These are phyloP conservation scores for Candida glucosophila DNA, from an alignment of 1,139 yeast genomes.

Conservation along the genomic window DNA sequence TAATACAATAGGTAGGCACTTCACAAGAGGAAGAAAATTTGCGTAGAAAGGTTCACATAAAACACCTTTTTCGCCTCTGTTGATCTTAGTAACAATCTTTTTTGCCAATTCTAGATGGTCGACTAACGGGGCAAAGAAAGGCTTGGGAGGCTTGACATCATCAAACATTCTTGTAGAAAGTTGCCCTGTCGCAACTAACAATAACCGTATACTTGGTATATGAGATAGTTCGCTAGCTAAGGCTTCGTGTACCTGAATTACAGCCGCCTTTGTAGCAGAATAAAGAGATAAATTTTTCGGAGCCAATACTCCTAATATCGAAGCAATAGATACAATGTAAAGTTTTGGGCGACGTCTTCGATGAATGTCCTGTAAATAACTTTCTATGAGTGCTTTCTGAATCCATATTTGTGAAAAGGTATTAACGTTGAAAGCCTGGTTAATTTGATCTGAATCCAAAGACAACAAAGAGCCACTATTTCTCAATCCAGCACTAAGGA, in stretches of 20 bases:
- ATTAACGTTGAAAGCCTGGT: constrained; percentile 43
- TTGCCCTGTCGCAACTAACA: constrained; percentile 62
- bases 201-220: constrained; percentile 24
- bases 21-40: constrained; percentile 44
- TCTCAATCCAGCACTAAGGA: constrained; percentile 74
- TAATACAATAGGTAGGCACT: constrained; percentile 42
- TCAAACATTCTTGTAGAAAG: constrained; percentile 52
- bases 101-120: constrained; percentile 33
- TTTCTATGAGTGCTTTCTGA: constrained; percentile 28
- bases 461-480: constrained; percentile 36
- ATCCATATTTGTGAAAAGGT: constrained; percentile 48
- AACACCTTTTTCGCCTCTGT: constrained; percentile 44
- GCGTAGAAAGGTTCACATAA: constrained; percentile 55
- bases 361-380: too few species aligned
- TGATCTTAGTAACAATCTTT: constrained; percentile 30
- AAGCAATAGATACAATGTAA: constrained; percentile 57
- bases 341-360: too few species aligned
- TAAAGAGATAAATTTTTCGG: constrained; percentile 61
- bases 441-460: constrained; percentile 21
- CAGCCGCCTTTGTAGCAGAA: constrained; percentile 60
- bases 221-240: constrained; percentile 38
- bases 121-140: constrained; percentile 59
- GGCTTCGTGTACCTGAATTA: constrained; percentile 52
- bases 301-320: constrained; percentile 62
- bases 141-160: constrained; percentile 48